These are phyloP conservation scores for Dioscorea zingiberensis DNA, from an alignment of 106 monocot species.

Conservation along the genomic window DNA sequence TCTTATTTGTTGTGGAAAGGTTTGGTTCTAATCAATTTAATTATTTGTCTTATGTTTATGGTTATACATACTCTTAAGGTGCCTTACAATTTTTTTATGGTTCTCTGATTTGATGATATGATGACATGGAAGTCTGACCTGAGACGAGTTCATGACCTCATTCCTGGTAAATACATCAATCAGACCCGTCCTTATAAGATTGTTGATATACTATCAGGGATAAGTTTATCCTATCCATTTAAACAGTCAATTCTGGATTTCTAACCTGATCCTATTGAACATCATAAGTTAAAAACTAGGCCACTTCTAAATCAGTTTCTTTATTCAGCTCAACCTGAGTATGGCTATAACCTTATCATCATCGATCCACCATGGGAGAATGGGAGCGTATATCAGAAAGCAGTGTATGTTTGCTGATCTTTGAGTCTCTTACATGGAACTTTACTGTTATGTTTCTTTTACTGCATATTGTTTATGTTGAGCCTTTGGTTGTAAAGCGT, in stretches of 20 bases:
- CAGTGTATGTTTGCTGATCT: conserved; percentile 28
- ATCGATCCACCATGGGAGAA: conserved; percentile 99
- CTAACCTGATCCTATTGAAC: not conserved
- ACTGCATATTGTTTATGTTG: not conserved
- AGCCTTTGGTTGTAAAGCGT: too few species aligned
- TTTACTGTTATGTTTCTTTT: not conserved
- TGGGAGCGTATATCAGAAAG: conserved; percentile 86
- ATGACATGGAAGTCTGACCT: conserved; percentile 74
- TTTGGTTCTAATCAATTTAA: not conserved
- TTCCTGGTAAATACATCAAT: conserved; percentile 61
- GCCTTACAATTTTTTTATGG: not conserved
- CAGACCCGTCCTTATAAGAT: not conserved
- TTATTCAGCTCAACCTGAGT: conserved; percentile 51
- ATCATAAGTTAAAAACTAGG: not conserved
- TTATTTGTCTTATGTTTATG: not conserved
- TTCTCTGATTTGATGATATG: conserved; percentile 5
- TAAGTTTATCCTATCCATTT: not conserved
- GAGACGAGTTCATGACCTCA: conserved; percentile 61
- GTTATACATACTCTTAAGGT: conserved; percentile 2
- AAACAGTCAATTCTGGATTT: not conserved
- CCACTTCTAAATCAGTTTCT: not conserved
- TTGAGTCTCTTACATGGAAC: not conserved
- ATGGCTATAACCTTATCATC: conserved; percentile 84
- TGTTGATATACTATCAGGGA: not conserved
- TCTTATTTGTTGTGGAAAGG: not conserved